Evolutionary conservation across 1,284 basidiomycete species (phyloP).

Genomic region (Melampsora americana): DNA sequence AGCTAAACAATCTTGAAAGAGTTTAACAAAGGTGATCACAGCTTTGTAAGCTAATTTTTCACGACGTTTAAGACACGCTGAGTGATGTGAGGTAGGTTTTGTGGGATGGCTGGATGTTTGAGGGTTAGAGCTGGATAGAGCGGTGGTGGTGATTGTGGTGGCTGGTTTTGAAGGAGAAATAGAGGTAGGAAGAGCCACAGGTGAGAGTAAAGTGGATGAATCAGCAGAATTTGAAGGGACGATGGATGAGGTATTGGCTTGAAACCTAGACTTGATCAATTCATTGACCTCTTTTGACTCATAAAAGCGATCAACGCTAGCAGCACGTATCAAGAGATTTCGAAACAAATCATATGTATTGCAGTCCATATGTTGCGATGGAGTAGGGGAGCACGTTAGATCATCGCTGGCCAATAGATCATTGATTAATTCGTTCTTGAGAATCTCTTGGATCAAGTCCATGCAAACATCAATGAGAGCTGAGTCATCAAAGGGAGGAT

Average conservation of each 20-base stretch:
- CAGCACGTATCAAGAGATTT: constrained; percentile 23
- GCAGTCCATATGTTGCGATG: constrained; percentile 6
- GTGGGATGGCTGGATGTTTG: constrained; percentile 51
- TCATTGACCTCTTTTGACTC: constrained; percentile 23
- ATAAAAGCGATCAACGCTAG: constrained; percentile 26
- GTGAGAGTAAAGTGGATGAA: background rate
- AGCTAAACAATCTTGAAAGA: constrained; percentile 45
- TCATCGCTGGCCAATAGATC: constrained; percentile 35
- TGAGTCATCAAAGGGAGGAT: constrained; percentile 28
- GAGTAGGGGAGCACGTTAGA: background rate
- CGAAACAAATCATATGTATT: constrained; percentile 40
- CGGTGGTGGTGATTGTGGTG: constrained; percentile 65
- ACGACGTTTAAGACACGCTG: constrained; percentile 46
- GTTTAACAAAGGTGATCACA: constrained; percentile 47
- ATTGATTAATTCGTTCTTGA: constrained; percentile 41
- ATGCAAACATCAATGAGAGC: constrained; percentile 26
- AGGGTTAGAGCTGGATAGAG: constrained; percentile 65
- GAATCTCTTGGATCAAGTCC: constrained; percentile 33
- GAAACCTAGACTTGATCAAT: constrained; percentile 7
- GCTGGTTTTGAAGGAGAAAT: constrained; percentile 62
- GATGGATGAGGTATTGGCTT: constrained; percentile 50
- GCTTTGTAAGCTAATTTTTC: constrained; percentile 43
- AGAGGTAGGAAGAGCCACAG: constrained; percentile 49
- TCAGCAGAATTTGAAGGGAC: background rate
- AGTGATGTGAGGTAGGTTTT: constrained; percentile 53